These are phyloP conservation scores for Candida orba DNA, from an alignment of 805 yeast genomes.

Conservation along the genomic window DNA sequence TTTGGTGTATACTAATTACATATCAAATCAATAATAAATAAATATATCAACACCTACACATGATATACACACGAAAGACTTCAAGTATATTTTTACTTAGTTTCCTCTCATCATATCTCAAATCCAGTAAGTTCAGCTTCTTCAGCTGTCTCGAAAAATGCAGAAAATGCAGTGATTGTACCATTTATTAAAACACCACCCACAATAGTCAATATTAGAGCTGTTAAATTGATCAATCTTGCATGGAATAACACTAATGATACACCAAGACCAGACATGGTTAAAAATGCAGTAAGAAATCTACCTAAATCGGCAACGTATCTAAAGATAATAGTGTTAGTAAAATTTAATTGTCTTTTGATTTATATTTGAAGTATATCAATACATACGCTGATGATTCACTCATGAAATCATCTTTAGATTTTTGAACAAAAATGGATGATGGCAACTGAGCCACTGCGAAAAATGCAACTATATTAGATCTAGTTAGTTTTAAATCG, in stretches of 20 bases:
- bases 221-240: constrained; percentile 47
- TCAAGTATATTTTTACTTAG: too few relatives aligned
- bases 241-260: constrained; percentile 63
- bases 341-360: not conserved
- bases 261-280: constrained; percentile 51
- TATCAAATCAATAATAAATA: too few relatives aligned
- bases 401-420: constrained; percentile 47
- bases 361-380: not conserved
- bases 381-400: constrained; percentile 33
- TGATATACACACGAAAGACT: too few relatives aligned
- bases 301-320: constrained; percentile 60
- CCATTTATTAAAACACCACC: constrained; percentile 70
- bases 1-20: not conserved
- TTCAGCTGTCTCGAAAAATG: constrained; percentile 50
- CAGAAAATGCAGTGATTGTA: constrained; percentile 63
- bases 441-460: constrained; percentile 52
- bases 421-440: constrained; percentile 40
- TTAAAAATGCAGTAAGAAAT: constrained; percentile 57
- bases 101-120: constrained; percentile 12
- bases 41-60: too few relatives aligned
- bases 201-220: constrained; percentile 51
- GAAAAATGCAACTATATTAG: constrained; percentile 33
- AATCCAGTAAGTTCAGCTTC: constrained; percentile 27
- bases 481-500: too few relatives aligned
- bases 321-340: constrained; percentile 18